Conservation (phyloP, 2,329 filamentous ascomycete genomes). For the Sporothrix sp. region DNA sequence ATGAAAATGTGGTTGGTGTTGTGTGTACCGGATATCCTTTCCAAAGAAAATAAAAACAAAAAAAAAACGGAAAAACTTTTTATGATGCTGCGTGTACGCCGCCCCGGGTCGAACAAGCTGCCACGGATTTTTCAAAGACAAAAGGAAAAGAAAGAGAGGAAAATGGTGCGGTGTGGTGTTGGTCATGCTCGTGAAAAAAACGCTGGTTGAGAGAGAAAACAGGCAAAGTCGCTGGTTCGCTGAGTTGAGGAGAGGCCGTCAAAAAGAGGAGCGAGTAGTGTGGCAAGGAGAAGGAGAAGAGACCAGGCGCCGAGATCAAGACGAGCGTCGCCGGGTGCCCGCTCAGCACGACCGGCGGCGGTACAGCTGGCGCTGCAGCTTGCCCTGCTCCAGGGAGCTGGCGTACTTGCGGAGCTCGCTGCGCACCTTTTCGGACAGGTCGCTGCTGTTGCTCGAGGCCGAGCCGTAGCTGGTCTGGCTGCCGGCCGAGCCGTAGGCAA, state of each 20-base stretch:
- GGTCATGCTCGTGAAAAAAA: not conserved
- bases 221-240: not conserved
- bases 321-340: not conserved
- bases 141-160: not conserved
- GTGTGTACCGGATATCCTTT: constrained; percentile 1
- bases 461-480: constrained; percentile 21
- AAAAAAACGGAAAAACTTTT: constrained; percentile 12
- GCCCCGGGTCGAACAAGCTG: not conserved
- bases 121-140: not conserved
- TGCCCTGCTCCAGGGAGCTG: constrained; percentile 77
- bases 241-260: not conserved
- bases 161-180: not conserved
- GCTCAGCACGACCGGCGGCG: constrained; percentile 47
- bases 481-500: constrained; percentile 10
- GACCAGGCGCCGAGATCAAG: not conserved
- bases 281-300: not conserved
- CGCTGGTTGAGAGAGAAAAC: not conserved
- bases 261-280: constrained; percentile 2
- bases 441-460: constrained; percentile 34
- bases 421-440: constrained; percentile 65
- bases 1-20: constrained; percentile 1
- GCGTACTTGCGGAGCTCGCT: constrained; percentile 78
- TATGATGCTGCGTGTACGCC: constrained; percentile 7
- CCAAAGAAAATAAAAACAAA: not conserved
- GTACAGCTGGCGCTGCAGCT: constrained; percentile 50